phyloP scores from a whole-genome alignment of 192 early-diverging fungal species.

The Coemansia sp. region DNA sequence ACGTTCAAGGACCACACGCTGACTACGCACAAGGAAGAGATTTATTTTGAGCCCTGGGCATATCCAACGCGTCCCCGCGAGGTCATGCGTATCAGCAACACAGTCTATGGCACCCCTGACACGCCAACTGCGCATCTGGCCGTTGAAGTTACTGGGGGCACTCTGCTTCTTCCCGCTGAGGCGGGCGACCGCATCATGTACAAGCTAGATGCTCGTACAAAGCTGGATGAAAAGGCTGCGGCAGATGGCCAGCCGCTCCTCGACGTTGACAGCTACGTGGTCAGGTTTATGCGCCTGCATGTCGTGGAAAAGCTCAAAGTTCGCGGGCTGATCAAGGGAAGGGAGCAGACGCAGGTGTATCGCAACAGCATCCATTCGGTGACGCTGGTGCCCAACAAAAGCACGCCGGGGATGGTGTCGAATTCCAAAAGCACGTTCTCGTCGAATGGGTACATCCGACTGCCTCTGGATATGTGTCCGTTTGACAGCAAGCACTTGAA shows the following conservation, averaged over 20 bases:
- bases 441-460: constrained; percentile 15
- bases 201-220: constrained; percentile 14
- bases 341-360: constrained; percentile 17
- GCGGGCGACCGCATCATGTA: constrained; percentile 36
- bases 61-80: constrained; percentile 21
- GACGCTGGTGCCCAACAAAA: constrained; percentile 6
- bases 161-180: constrained; percentile 23
- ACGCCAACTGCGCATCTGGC: constrained; percentile 4
- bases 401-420: constrained; percentile 3
- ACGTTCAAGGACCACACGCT: constrained; percentile 21
- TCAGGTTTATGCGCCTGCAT: constrained; percentile 16
- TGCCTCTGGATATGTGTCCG: constrained; percentile 38
- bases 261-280: not conserved
- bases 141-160: constrained; percentile 15
- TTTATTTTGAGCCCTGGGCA: constrained; percentile 23
- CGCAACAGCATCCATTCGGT: constrained; percentile 16
- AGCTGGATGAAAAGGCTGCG: not conserved
- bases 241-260: not conserved
- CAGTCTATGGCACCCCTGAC: constrained; percentile 1
- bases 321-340: constrained; percentile 31
- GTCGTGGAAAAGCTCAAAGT: constrained; percentile 33
- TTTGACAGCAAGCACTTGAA: constrained; percentile 43
- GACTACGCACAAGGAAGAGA: constrained; percentile 22
- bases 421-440: constrained; percentile 10
- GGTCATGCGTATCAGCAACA: constrained; percentile 6